Evolutionary conservation across 2,329 filamentous ascomycete genomes (phyloP).

Genomic region (Teratosphaeria pseudoeucalypti): DNA sequence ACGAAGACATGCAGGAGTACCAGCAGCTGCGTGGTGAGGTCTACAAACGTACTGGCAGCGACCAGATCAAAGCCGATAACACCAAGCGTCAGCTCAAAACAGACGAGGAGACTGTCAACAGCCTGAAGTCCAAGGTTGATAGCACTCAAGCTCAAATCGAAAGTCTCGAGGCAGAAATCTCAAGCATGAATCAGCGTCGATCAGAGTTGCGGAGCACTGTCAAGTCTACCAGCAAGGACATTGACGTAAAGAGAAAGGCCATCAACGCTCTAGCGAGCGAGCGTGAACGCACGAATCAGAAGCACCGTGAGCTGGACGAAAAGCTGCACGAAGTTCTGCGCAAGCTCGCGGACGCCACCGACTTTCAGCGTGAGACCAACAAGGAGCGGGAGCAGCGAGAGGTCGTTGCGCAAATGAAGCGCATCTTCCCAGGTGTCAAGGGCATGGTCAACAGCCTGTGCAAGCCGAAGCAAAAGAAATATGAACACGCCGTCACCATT

Average conservation of each 20-base stretch:
- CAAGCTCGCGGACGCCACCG: slow-evolving; percentile 76
- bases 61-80: slow-evolving; percentile 75
- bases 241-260: slow-evolving; percentile 80
- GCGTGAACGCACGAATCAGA: slow-evolving; percentile 67
- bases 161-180: slow-evolving; percentile 62
- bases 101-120: slow-evolving; percentile 83
- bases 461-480: slow-evolving; percentile 95
- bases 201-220: slow-evolving; percentile 51
- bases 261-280: slow-evolving; percentile 79
- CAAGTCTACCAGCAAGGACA: slow-evolving; percentile 59
- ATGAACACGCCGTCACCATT: slow-evolving; percentile 81
- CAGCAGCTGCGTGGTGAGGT: slow-evolving; percentile 75
- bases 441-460: slow-evolving; percentile 86
- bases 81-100: slow-evolving; percentile 83
- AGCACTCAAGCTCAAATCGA: slow-evolving; percentile 62
- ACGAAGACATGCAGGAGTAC: slow-evolving; percentile 82
- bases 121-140: slow-evolving; percentile 79
- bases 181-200: slow-evolving; percentile 58
- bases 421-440: slow-evolving; percentile 83
- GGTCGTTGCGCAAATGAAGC: slow-evolving; percentile 74
- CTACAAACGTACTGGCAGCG: slow-evolving; percentile 67
- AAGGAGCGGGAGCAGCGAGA: slow-evolving; percentile 72
- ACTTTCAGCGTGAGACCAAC: slow-evolving; percentile 74
- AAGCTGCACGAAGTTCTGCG: slow-evolving; percentile 72
- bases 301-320: slow-evolving; percentile 80